Evolutionary conservation across 495 filamentous ascomycete species (phyloP).

Genomic region (Penicillium roqueforti): DNA sequence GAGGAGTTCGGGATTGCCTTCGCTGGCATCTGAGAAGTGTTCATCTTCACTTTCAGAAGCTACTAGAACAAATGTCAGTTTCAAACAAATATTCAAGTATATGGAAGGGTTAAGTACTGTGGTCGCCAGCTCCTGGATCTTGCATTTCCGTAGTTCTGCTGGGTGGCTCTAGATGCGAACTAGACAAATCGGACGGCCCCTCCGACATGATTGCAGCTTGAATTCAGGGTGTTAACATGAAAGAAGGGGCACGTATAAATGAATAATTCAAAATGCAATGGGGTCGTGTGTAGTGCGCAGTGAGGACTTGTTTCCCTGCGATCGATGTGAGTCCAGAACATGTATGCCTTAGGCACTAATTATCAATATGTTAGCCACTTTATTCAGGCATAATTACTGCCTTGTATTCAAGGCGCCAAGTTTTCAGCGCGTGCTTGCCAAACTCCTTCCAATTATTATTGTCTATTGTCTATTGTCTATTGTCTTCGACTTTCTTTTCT

Average conservation of each 20-base stretch:
- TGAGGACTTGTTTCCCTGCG: constrained; percentile 32
- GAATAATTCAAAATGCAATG: constrained; percentile 16
- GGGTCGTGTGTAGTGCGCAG: constrained; percentile 21
- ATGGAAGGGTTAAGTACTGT: constrained; percentile 48
- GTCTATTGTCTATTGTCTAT: constrained; percentile 9
- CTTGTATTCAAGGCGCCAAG: constrained; percentile 9
- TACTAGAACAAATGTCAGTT: constrained; percentile 4
- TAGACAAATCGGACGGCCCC: constrained; percentile 35
- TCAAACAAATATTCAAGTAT: constrained; percentile 6
- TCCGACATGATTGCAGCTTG: constrained; percentile 38
- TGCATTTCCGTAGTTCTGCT: constrained; percentile 58
- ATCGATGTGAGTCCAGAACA: constrained; percentile 40
- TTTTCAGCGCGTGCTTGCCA: constrained; percentile 18
- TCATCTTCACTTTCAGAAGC: constrained; percentile 73
- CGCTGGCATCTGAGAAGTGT: constrained; percentile 86
- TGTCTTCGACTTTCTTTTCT: constrained; percentile 9
- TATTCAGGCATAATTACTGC: constrained; percentile 4
- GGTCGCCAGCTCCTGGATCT: constrained; percentile 79
- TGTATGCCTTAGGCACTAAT: constrained; percentile 27
- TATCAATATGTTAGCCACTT: constrained; percentile 3
- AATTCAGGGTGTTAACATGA: constrained; percentile 19
- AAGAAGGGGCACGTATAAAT: constrained; percentile 10
- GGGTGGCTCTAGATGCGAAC: constrained; percentile 58
- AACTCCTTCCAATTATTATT: constrained; percentile 29
- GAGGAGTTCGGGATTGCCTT: constrained; percentile 48